phyloP scores from a whole-genome alignment of 805 yeast species.

The Cyberlindnera subsufficiens region DNA sequence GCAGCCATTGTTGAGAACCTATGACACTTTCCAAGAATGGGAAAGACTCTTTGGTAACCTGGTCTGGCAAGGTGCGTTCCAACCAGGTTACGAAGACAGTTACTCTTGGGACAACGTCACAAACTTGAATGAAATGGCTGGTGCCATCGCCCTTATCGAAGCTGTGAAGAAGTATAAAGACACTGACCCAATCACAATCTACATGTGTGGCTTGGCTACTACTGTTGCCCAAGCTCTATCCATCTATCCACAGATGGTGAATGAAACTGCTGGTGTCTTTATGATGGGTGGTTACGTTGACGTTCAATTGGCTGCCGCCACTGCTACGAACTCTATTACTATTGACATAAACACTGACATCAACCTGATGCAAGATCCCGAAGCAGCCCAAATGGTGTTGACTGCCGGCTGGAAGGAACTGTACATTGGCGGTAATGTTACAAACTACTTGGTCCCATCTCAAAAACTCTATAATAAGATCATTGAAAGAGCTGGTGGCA shows the following conservation, averaged over 20 bases:
- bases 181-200: conserved; percentile 31
- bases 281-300: conserved; percentile 42
- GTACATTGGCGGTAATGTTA: conserved; percentile 36
- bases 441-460: conserved; percentile 34
- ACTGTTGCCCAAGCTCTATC: conserved; percentile 40
- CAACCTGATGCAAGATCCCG: conserved; percentile 39
- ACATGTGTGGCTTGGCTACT: conserved; percentile 38
- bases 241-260: conserved; percentile 32
- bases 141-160: conserved; percentile 34
- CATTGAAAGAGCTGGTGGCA: conserved; percentile 31
- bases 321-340: conserved; percentile 23
- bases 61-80: conserved; percentile 38
- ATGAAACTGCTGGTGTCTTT: conserved; percentile 34
- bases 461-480: conserved; percentile 30
- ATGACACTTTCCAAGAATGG: conserved; percentile 35
- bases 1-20: conserved; percentile 32
- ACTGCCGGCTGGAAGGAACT: conserved; percentile 35
- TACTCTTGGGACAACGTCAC: conserved; percentile 29
- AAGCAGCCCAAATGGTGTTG: conserved; percentile 38
- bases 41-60: conserved; percentile 32
- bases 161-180: conserved; percentile 33
- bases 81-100: conserved; percentile 26
- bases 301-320: conserved; percentile 32
- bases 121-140: conserved; percentile 27
- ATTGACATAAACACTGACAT: conserved; percentile 38